These are phyloP conservation scores for Ceratobasidium sp. DNA, from an alignment of 1,284 basidiomycete genomes.

Conservation along the genomic window DNA sequence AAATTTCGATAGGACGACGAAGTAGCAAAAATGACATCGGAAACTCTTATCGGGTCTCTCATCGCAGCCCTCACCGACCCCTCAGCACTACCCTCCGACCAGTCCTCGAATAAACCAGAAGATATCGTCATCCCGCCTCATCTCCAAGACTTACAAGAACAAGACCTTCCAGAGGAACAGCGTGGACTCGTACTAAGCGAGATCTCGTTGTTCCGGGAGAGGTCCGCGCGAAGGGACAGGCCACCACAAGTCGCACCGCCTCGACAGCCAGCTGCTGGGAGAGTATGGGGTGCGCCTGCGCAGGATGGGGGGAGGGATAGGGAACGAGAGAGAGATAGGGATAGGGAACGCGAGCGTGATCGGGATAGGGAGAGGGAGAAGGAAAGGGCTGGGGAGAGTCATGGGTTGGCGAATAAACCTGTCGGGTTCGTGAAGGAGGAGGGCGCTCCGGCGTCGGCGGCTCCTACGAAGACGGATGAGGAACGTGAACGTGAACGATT, in stretches of 20 bases:
- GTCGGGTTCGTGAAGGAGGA: slow-evolving; percentile 83
- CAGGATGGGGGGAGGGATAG: slow-evolving; percentile 46
- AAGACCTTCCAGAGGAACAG: slow-evolving; percentile 95
- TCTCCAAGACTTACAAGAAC: slow-evolving; percentile 93
- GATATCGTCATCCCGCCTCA: slow-evolving; percentile 85
- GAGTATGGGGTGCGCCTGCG: slow-evolving; percentile 49
- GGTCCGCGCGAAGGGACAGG: slow-evolving; percentile 86
- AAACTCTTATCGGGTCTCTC: slow-evolving; percentile 55
- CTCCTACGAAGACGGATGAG: slow-evolving; percentile 79
- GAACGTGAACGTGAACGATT: slow-evolving; percentile 84
- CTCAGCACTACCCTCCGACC: slow-evolving; percentile 72
- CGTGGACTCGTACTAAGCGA: slow-evolving; percentile 93
- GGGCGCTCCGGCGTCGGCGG: slow-evolving; percentile 50
- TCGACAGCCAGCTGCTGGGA: slow-evolving; percentile 51
- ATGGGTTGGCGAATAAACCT: slow-evolving; percentile 77
- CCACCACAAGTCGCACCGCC: slow-evolving; percentile 63
- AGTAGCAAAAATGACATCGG: slow-evolving; percentile 64
- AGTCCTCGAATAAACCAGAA: slow-evolving; percentile 69
- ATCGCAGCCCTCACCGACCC: slow-evolving; percentile 55
- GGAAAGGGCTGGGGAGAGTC: slow-evolving; percentile 67
- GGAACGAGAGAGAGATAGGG: slow-evolving; percentile 70
- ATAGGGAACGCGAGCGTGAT: slow-evolving; percentile 63
- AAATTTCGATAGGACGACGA: slow-evolving; percentile 69
- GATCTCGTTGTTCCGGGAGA: slow-evolving; percentile 92
- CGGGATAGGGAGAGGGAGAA: slow-evolving; percentile 59